Conservation (phyloP, 345 rosid species). For the Schrenkiella parvula region DNA sequence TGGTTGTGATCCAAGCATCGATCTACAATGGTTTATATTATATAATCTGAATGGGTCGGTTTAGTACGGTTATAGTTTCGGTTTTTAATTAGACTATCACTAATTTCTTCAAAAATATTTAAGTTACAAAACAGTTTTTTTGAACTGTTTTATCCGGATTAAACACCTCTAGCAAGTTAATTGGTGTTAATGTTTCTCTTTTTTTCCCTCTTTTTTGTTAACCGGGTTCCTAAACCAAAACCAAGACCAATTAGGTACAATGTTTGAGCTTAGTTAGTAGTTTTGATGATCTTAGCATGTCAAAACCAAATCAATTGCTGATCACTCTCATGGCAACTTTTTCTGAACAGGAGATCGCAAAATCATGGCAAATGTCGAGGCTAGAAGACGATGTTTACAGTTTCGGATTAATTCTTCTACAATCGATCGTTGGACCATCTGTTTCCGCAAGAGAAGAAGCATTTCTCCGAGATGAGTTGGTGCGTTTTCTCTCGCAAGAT, state of each 20-base stretch:
- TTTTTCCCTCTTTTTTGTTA: neutral
- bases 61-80: no score
- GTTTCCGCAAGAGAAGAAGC: constrained; percentile 73
- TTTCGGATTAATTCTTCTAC: constrained; percentile 90
- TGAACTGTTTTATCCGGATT: neutral
- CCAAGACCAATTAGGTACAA: neutral
- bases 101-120: no score
- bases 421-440: constrained; percentile 85
- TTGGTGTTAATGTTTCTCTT: neutral
- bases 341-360: constrained; percentile 35
- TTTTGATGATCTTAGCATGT: neutral
- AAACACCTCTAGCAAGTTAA: neutral
- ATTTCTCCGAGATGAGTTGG: constrained; percentile 84
- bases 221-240: neutral
- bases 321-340: neutral
- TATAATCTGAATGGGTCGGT: no score
- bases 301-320: neutral
- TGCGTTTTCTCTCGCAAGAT: constrained; percentile 14
- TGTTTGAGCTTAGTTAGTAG: neutral
- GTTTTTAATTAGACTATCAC: no score
- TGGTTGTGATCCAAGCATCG: no score
- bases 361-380: constrained; percentile 54
- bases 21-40: no score
- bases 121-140: no score
- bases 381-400: constrained; percentile 84